Base-by-base conservation (phyloP, 306 rosid species). In the Delonix regia region DNA sequence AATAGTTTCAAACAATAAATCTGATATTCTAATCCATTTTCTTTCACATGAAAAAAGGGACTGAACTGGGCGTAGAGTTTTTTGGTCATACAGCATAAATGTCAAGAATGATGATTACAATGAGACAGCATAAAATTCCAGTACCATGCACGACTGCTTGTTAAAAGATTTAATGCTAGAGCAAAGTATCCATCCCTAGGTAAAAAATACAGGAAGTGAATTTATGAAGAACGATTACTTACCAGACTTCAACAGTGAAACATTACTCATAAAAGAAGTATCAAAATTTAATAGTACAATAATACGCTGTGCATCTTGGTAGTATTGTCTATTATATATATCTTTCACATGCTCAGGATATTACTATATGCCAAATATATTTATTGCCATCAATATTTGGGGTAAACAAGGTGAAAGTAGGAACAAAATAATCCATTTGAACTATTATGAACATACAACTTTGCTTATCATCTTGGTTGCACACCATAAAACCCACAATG, bases 341-440 rank as follows among this genome's bases (percentile, higher is more conserved):
- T 76, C 27, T 11, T 63, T 19, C 27, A 18, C 3, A 57, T 24
- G 74, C 68, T 59, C 74, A 33, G 64, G 19, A 51, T 33, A 67
- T 16, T 73, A 77, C 73, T 68, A 69, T 38, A 85, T 42, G 30
- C 59, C 30, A 76, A 49, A 39, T 19, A 80, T 57, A 69, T 33
- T 48, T 61, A 9, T 52, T 62, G 70, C 45, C 52, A 62, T 3
- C 36, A 19, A 39, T 45, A 63, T 55, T 49, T 41, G 38, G 33
- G 53, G 41, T 75, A 52, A 83, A 74, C 80, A 79, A 47, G 73
- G 60, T 13, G 57, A 73, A 78, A 16, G 52, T n/a, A 52, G 14
- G 57, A 38, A 56, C n/a, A 18, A 45, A 19, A 33, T 44, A 73
- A 30, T 42, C 80, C 38, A 75, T 62, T 62, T 36, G 19, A 69